Percentiles rank a stretch among this genome's conserved stretches.
phyloP scores from a whole-genome alignment of 306 rosid species.

The Corylus americana region DNA sequence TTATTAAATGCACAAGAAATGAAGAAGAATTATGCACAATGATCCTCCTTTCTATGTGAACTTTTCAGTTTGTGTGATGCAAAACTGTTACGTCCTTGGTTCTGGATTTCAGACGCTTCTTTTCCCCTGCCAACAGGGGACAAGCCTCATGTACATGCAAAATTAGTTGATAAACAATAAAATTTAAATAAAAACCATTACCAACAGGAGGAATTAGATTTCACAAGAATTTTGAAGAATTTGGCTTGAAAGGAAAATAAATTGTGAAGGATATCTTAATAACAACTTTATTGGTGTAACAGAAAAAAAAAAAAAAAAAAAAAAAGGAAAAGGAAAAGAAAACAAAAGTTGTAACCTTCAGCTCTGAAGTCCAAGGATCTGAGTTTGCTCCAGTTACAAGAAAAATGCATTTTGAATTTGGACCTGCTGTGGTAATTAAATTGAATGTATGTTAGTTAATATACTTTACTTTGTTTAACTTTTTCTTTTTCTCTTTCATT shows the following conservation, averaged over 20 bases:
- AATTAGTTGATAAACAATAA: background rate
- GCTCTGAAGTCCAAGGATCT: constrained; percentile 8
- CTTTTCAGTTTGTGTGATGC: background rate
- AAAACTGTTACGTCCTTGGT: background rate
- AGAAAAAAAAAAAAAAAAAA: background rate
- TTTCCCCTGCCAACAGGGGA: background rate
- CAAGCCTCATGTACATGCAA: background rate
- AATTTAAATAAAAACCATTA: background rate
- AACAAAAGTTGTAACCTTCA: background rate
- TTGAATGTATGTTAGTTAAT: background rate
- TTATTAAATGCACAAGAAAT: background rate
- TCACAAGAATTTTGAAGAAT: constrained; percentile 1
- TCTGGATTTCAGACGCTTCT: background rate
- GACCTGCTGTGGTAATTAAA: background rate
- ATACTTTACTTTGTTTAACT: constrained; percentile 6
- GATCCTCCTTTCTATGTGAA: background rate
- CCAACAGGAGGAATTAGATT: background rate
- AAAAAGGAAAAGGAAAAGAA: background rate
- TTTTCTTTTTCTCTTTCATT: constrained; percentile 9
- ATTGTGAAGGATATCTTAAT: background rate
- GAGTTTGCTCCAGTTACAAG: background rate
- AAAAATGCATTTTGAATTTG: background rate
- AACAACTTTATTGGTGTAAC: background rate
- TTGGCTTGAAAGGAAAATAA: background rate
- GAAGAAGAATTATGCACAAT: background rate